Evolutionary conservation across 257 asterid species (phyloP), one percentile per base, ranked within the genome.

Genomic region (Solanum piurae): DNA sequence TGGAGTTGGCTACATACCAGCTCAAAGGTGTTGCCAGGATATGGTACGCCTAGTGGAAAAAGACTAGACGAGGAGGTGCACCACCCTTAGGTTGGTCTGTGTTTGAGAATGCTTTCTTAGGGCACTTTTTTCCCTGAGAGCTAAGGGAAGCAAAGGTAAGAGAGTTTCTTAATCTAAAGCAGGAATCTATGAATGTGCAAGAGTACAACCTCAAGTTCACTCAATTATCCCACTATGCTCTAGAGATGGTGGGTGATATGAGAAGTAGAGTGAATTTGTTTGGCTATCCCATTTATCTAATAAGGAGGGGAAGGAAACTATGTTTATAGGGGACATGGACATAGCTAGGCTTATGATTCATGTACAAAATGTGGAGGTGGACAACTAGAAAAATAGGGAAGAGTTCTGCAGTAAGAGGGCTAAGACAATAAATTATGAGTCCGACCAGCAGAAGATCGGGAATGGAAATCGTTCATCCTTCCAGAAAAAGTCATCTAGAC

Each of bases 291-390:
- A 0, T 6, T 6, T 52, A 6, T 52, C 4, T 18, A 52, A 18
- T 55, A 6, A 55, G 1, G n/a, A 55, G 4, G 64, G n/a, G n/a
- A 55, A 55, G 64, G 0, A 3, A 55, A 0, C 0, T 18, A 18
- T 55, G 9, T 18, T 55, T 1, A 55, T 18, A 18, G n/a, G n/a
- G 64, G 4, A 18, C 1, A 18, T 55, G 2, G 1, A 55, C 9
- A 7, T 55, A 55, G 9, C 10, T 18, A 55, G n/a, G n/a, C 9
- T 55, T 55, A 18, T 55, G 64, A 18, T 55, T 55, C 4, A 55
- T 55, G n/a, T 18, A 55, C n/a, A 55, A 3, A 18, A 18, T 4
- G 9, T 18, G 9, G 64, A 55, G n/a, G 4, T 6, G 64, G 4
- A 55, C 0, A 55, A 55, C 2, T 2, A 18, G 64, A 18, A 18